Evolutionary conservation across 768 basidiomycete genomes (phyloP).

Genomic region (Chiua virens): DNA sequence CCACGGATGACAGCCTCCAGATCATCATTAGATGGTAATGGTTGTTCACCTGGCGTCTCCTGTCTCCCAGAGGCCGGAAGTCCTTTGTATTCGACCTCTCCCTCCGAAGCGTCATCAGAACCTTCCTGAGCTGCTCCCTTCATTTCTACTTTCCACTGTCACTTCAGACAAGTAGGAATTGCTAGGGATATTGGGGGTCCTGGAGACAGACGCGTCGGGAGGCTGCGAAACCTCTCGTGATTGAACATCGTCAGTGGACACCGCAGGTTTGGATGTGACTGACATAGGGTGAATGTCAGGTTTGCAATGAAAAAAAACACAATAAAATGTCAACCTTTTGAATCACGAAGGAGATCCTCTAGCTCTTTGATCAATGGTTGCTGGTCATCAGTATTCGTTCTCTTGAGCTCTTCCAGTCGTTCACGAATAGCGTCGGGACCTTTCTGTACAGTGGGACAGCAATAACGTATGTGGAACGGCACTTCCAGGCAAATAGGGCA

Average conservation of each 20-base stretch:
- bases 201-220: slow-evolving; percentile 1
- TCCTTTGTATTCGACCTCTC: slow-evolving; percentile 15
- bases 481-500: slow-evolving; percentile 49
- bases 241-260: slow-evolving; percentile 1
- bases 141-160: slow-evolving; percentile 34
- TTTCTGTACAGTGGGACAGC: slow-evolving; percentile 48
- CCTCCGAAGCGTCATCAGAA: slow-evolving; percentile 25
- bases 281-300: slow-evolving; percentile 12
- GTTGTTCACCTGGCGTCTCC: not conserved
- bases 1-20: slow-evolving; percentile 46
- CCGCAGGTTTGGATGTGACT: slow-evolving; percentile 1
- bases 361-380: slow-evolving; percentile 42
- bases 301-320: not conserved
- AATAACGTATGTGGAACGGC: slow-evolving; percentile 48
- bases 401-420: slow-evolving; percentile 46
- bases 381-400: slow-evolving; percentile 18
- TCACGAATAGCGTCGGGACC: slow-evolving; percentile 44
- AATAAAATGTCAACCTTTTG: slow-evolving; percentile 23
- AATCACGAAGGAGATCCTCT: slow-evolving; percentile 32
- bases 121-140: slow-evolving; percentile 43
- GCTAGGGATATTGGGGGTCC: slow-evolving; percentile 25
- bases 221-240: not conserved
- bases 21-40: slow-evolving; percentile 18
- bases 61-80: not conserved
- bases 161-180: slow-evolving; percentile 38